Base-by-base conservation (phyloP, 2,329 filamentous ascomycete genomes). In the Pseudogymnoascus sp. region DNA sequence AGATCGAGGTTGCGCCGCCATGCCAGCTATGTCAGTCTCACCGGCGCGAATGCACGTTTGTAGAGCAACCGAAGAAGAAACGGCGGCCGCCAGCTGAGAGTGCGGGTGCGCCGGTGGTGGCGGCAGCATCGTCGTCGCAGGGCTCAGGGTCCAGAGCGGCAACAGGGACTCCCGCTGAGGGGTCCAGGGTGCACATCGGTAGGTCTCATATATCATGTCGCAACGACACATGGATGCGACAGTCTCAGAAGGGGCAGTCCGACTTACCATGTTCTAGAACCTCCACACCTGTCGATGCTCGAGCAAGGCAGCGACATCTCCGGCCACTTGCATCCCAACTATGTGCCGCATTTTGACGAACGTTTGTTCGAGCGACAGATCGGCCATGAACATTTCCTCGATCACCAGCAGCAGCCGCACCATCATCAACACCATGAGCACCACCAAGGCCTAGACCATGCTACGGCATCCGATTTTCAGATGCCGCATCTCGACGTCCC, bases 1-100 rank as follows among this genome's bases (percentile, higher is more conserved):
- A 77, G 62, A 74, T 78, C 45, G 75, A 78, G 25, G 67, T 64
- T 7, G 65, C 70, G 12, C 77, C 76, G 13, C 77, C 77, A 5
- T 79, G 77, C 64, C 74, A 75, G 60, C 68, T 77, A 7, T 79
- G 77, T 62, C 68, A 73, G n/a, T 70, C 74, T 7, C 76, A 77
- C 64, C 72, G 72, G 64, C 74, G 74, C 36, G 71, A 75, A 31
- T 79, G 77, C 66, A 78, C 77, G 2, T 79, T 79, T 65, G 69
- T 78, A 18, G 76, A 79, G 62, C 68, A 68, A 62, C 70, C 70
- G 62, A 70, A 70, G 65, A 71, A 71, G 67, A 72, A 71, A 27
- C 15, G 29, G 61, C 55, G 35, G 25, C 52, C 35, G 12, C 58
- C 37, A 36, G 42, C 42, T n/a, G 37, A 61, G 12, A 45, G 40